Evolutionary conservation across 352 stramenopile species (phyloP).

Genomic region (Pythium grandisporangium): DNA sequence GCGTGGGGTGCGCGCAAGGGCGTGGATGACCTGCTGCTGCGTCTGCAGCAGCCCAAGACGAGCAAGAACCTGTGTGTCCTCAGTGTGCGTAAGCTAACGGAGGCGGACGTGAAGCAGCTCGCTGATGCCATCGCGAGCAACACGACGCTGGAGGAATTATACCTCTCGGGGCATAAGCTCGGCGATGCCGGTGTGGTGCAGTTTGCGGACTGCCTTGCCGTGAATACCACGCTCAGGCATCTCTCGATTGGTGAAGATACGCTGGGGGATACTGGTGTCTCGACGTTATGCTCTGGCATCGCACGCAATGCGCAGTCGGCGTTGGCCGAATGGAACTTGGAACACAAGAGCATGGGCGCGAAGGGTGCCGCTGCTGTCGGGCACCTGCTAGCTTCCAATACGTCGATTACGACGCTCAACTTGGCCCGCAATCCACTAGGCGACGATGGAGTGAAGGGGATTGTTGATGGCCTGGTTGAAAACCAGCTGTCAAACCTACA

Average conservation of each 20-base stretch:
- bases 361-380: constrained; percentile 35
- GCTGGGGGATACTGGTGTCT: constrained; percentile 42
- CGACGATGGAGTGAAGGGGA: constrained; percentile 22
- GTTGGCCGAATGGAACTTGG: constrained; percentile 59
- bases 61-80: constrained; percentile 65
- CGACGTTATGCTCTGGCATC: constrained; percentile 34
- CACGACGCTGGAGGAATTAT: constrained; percentile 62
- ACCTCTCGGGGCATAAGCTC: constrained; percentile 66
- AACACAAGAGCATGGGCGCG: constrained; percentile 53
- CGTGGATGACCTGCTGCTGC: constrained; percentile 68
- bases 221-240: constrained; percentile 56
- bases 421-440: constrained; percentile 56
- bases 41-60: constrained; percentile 48
- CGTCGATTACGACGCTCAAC: constrained; percentile 31
- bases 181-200: constrained; percentile 23
- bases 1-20: constrained; percentile 61
- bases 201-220: constrained; percentile 59
- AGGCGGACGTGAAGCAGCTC: constrained; percentile 39
- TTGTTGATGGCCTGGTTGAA: constrained; percentile 26
- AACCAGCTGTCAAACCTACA: constrained; percentile 23
- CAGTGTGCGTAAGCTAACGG: constrained; percentile 50
- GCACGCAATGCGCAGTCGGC: constrained; percentile 36
- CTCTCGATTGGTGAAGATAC: constrained; percentile 51
- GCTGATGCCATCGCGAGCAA: constrained; percentile 42
- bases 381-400: constrained; percentile 37